Base-by-base conservation (phyloP, 2,329 filamentous ascomycete genomes). In the Trichoderma sp. region DNA sequence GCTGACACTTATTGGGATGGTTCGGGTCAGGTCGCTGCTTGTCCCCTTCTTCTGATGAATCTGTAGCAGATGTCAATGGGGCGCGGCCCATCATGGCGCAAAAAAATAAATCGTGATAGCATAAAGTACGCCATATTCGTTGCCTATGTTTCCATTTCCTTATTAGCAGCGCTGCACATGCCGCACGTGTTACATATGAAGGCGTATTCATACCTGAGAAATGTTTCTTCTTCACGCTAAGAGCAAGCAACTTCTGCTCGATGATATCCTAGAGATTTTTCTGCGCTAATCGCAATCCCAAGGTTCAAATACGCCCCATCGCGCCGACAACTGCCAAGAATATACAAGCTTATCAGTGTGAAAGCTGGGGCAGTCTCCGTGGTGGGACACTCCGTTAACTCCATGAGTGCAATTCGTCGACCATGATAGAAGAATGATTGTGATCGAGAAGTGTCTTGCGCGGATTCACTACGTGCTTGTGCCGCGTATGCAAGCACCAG, bases 341-440 rank as follows among this genome's bases (percentile, higher is more conserved):
- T 52, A 10, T 63, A 63, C 14, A 63, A 11, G 16, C 59, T 52
- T 26, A 63, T 63, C 13, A 63, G 16, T 8, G 21, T 26, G n/a
- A 63, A 63, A 37, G 59, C 46, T 16, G 52, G 59, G 30, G 46
- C 39, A 37, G 59, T 63, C n/a, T 52, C 59, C 43, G 26, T 52
- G 8, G n/a, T 63, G 0, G 59, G 59, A 14, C 52, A 52, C 3
- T 63, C 59, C 13, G 59, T 52, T 16, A 63, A 11, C 6, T 63
- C 46, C 14, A 52, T 13, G 21, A 63, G 59, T 30, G 59, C 59
- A n/a, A 63, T 63, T 26, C 59, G 59, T n/a, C 59, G 46, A 6
- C 59, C 59, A 32, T 63, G 59, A 1, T 52, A 63, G 26, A 63
- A 63, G 59, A 63, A 63, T n/a, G 59, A 63, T 18, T 37, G 59